Percentiles rank a stretch among this genome's conserved stretches.
phyloP scores from a whole-genome alignment of 2,329 filamentous ascomycete species.

The Stachybotrys chartarum region DNA sequence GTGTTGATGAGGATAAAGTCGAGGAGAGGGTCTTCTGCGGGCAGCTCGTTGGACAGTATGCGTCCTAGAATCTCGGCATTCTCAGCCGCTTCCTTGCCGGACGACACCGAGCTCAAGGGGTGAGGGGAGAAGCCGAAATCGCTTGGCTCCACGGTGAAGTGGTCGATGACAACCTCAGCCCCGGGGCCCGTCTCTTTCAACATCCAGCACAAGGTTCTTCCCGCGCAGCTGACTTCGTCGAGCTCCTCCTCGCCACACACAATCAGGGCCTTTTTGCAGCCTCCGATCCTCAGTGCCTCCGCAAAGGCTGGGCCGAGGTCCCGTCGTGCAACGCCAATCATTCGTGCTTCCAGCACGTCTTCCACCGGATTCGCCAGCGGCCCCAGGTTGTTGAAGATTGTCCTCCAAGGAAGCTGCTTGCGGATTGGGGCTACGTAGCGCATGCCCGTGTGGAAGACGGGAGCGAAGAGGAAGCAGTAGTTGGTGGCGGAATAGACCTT shows the following conservation, averaged over 20 bases:
- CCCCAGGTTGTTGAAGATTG: constrained; percentile 95
- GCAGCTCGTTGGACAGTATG: constrained; percentile 67
- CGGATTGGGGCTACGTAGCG: constrained; percentile 79
- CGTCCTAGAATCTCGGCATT: constrained; percentile 79
- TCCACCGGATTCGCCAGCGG: constrained; percentile 89
- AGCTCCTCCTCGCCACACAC: constrained; percentile 93
- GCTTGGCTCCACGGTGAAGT: constrained; percentile 71
- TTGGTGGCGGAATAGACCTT: constrained; percentile 73
- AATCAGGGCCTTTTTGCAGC: constrained; percentile 76
- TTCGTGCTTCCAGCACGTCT: constrained; percentile 73
- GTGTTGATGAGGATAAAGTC: constrained; percentile 95
- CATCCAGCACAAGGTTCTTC: constrained; percentile 83
- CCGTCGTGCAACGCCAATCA: constrained; percentile 86
- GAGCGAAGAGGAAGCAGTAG: constrained; percentile 93
- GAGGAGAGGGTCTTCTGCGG: constrained; percentile 73
- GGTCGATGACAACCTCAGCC: constrained; percentile 51
- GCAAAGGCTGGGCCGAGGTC: constrained; percentile 86
- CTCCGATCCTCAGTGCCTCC: constrained; percentile 70
- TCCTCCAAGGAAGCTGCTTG: constrained; percentile 84
- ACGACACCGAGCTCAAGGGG: constrained; percentile 68
- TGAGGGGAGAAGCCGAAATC: constrained; percentile 81
- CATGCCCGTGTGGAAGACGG: constrained; percentile 95
- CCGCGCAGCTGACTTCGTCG: constrained; percentile 91
- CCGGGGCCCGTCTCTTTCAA: constrained; percentile 44
- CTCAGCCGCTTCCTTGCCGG: constrained; percentile 76